A percentile compares a stretch with the other conserved stretches of the same genome.
phyloP scores from a whole-genome alignment of 352 stramenopile species.

The Pythium brachiatum region DNA sequence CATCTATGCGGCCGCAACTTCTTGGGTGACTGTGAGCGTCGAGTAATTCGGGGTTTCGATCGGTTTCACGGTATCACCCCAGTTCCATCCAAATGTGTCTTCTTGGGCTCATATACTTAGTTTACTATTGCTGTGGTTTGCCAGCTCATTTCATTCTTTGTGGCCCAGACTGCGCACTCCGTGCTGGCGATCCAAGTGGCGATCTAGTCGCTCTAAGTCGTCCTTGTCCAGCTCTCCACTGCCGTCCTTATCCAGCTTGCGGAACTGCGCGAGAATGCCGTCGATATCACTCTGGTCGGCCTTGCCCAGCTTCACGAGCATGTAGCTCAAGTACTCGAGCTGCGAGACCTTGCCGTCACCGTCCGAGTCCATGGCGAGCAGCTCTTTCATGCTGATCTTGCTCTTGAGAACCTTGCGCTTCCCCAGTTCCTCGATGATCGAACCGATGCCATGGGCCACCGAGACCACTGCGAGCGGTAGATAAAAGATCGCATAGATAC shows the following conservation, averaged over 20 bases:
- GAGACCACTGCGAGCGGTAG: slow-evolving; percentile 61
- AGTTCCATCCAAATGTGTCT: background rate
- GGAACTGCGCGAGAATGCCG: slow-evolving; percentile 60
- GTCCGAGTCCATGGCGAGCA: slow-evolving; percentile 64
- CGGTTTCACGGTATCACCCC: background rate
- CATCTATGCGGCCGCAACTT: background rate
- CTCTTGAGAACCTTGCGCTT: slow-evolving; percentile 58
- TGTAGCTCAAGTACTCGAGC: slow-evolving; percentile 68
- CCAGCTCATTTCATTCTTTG: background rate
- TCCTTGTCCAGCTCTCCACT: slow-evolving; percentile 69
- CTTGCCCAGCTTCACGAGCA: slow-evolving; percentile 76
- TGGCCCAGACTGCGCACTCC: slow-evolving; percentile 5
- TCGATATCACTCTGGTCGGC: slow-evolving; percentile 63
- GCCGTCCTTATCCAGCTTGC: slow-evolving; percentile 62
- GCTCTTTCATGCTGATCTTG: slow-evolving; percentile 76
- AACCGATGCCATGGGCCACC: slow-evolving; percentile 63
- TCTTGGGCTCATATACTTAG: background rate
- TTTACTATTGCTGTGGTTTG: no score
- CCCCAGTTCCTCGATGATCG: slow-evolving; percentile 59
- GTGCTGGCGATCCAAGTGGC: slow-evolving; percentile 45
- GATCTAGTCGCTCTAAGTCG: slow-evolving; percentile 58
- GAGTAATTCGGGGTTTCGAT: background rate
- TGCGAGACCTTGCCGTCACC: slow-evolving; percentile 66
- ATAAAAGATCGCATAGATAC: slow-evolving; percentile 88
- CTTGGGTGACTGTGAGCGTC: background rate